Conservation (phyloP, 1,139 yeast species). For the Candida gigantensis region DNA sequence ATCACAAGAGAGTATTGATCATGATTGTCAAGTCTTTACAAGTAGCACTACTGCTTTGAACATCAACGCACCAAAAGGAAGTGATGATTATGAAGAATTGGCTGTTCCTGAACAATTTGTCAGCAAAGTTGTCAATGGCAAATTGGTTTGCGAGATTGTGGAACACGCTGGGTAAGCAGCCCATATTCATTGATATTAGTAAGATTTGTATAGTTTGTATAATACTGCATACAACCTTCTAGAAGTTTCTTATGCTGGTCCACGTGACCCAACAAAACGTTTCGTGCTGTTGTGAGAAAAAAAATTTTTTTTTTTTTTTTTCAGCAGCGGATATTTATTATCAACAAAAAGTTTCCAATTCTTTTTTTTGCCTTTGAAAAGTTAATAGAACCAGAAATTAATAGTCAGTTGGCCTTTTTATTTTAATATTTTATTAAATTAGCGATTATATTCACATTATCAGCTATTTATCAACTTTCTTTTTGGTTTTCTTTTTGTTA, state of each 20-base stretch:
- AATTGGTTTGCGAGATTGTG: conserved; percentile 44
- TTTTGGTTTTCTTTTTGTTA: neutral
- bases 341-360: too few species aligned
- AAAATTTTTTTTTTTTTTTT: neutral
- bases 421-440: too few species aligned
- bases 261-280: too few species aligned
- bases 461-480: neutral
- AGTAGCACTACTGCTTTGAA: conserved; percentile 85
- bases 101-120: conserved; percentile 89
- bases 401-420: too few species aligned
- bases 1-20: conserved; percentile 64
- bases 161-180: conserved; percentile 44
- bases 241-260: conserved; percentile 4
- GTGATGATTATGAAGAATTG: conserved; percentile 61
- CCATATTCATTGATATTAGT: neutral
- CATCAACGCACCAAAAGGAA: conserved; percentile 70
- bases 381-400: neutral
- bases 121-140: conserved; percentile 50
- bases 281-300: too few species aligned
- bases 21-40: conserved; percentile 69
- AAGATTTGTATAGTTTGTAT: neutral
- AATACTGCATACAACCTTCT: conserved; percentile 2
- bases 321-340: neutral
- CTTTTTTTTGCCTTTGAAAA: neutral
- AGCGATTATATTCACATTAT: too few species aligned